Conservation (phyloP, 2,329 filamentous ascomycete genomes). For the Endothia cerciana region DNA sequence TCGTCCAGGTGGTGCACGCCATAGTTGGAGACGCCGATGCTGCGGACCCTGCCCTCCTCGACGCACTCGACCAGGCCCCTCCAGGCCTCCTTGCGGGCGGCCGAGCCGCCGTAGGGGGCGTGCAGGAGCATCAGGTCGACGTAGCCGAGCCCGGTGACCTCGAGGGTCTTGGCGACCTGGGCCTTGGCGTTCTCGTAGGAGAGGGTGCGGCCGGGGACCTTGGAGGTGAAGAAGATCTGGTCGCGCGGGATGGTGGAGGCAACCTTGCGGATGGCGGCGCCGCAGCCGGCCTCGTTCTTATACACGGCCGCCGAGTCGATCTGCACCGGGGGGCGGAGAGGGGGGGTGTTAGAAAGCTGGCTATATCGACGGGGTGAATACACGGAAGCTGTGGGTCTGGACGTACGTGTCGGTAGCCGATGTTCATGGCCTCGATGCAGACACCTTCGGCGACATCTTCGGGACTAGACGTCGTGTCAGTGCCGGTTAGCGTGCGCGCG, state of each 20-base stretch:
- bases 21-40: slow-evolving; percentile 68
- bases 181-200: slow-evolving; percentile 67
- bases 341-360: not conserved
- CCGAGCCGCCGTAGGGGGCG: slow-evolving; percentile 61
- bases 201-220: slow-evolving; percentile 50
- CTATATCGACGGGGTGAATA: not conserved
- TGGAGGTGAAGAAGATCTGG: slow-evolving; percentile 60
- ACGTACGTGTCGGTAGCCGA: slow-evolving; percentile 58
- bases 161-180: slow-evolving; percentile 66
- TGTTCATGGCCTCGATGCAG: slow-evolving; percentile 50
- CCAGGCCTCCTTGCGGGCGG: slow-evolving; percentile 63
- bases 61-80: slow-evolving; percentile 65
- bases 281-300: slow-evolving; percentile 54
- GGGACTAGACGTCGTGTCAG: slow-evolving; percentile 36
- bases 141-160: slow-evolving; percentile 65
- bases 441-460: slow-evolving; percentile 43
- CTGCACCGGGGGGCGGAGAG: too few relatives aligned
- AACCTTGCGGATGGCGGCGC: slow-evolving; percentile 46
- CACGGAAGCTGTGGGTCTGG: not conserved
- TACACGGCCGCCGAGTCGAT: slow-evolving; percentile 59
- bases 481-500: not conserved
- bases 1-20: slow-evolving; percentile 66
- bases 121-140: slow-evolving; percentile 70
- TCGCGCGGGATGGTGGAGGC: slow-evolving; percentile 47
- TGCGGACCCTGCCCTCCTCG: slow-evolving; percentile 63